Evolutionary conservation across 1,284 basidiomycete genomes (phyloP).

Genomic region (Microbotryum intermedium): DNA sequence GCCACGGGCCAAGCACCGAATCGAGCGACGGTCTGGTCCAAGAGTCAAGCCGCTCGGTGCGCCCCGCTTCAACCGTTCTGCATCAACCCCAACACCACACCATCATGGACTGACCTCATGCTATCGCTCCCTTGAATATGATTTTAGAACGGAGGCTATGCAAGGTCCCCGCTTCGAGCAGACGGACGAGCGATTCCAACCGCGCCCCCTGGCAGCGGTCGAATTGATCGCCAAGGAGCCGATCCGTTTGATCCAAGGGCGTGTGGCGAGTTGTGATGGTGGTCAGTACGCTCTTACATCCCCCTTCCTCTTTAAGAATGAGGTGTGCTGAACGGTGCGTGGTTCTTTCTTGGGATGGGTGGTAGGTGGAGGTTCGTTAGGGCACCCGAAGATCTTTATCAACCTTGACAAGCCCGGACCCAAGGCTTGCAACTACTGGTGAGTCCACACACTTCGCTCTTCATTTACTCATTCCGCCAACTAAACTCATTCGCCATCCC

Average conservation of each 20-base stretch:
- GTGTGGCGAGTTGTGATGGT: conserved; percentile 86
- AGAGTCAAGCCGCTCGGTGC: conserved; percentile 14
- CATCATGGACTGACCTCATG: background rate
- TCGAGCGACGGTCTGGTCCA: conserved; percentile 19
- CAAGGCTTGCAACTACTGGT: conserved; percentile 64
- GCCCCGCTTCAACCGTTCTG: background rate
- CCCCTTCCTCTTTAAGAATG: too few species aligned
- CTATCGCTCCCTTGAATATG: background rate
- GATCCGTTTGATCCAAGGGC: conserved; percentile 64
- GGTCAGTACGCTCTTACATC: conserved; percentile 49
- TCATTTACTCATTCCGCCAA: background rate
- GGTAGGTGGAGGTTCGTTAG: conserved; percentile 84
- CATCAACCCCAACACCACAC: background rate
- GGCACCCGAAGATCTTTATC: conserved; percentile 93
- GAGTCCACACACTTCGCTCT: conserved; percentile 37
- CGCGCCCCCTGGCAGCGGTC: conserved; percentile 84
- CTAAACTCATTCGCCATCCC: background rate
- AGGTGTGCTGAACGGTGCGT: background rate
- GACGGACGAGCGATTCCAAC: conserved; percentile 74
- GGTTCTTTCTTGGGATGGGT: background rate
- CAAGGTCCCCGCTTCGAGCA: conserved; percentile 81
- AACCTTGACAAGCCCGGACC: conserved; percentile 66
- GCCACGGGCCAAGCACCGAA: conserved; percentile 21
- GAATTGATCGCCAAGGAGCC: conserved; percentile 79
- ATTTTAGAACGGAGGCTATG: conserved; percentile 40